Percentiles rank a stretch among this genome's conserved stretches.
Conservation (phyloP, 768 basidiomycete genomes). For the Favolaschia claudopus region DNA sequence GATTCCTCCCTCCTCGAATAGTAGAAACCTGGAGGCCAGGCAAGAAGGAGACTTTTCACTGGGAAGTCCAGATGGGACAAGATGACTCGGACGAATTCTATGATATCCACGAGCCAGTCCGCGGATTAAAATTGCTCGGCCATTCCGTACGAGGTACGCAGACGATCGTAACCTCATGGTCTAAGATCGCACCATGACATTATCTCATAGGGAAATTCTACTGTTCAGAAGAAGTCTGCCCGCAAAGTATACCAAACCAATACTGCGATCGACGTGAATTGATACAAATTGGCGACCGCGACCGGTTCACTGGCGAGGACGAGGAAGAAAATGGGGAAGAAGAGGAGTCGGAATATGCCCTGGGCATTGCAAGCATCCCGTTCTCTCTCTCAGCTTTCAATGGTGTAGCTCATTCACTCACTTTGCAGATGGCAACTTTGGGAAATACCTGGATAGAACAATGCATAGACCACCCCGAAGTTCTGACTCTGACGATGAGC, state of each 20-base stretch:
- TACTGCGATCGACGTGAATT: conserved; percentile 1
- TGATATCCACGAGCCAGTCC: conserved; percentile 8
- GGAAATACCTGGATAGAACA: conserved; percentile 22
- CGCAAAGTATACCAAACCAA: not conserved
- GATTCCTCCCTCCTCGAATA: conserved; percentile 13
- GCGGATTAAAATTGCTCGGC: conserved; percentile 21
- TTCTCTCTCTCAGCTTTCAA: too few relatives aligned
- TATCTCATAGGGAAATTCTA: conserved; percentile 18
- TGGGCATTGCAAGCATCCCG: too few relatives aligned
- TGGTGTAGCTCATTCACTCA: too few relatives aligned
- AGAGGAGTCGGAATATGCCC: too few relatives aligned
- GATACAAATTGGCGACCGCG: conserved; percentile 22
- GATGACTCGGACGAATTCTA: conserved; percentile 23
- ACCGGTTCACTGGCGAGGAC: too few relatives aligned
- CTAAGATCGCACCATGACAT: not conserved
- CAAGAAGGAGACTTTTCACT: conserved; percentile 19
- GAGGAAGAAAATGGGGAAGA: too few relatives aligned
- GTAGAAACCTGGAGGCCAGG: conserved; percentile 16
- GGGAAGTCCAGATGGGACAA: conserved; percentile 6
- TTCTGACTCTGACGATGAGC: conserved; percentile 19
- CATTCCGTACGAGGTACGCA: conserved; percentile 19
- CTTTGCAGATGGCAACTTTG: conserved; percentile 6
- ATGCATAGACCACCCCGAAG: conserved; percentile 17
- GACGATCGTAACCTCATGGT: not conserved
- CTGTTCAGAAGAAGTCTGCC: conserved; percentile 19